These are phyloP conservation scores for Colletotrichum cordylinicola DNA, from an alignment of 2,329 filamentous ascomycete genomes.

Conservation along the genomic window DNA sequence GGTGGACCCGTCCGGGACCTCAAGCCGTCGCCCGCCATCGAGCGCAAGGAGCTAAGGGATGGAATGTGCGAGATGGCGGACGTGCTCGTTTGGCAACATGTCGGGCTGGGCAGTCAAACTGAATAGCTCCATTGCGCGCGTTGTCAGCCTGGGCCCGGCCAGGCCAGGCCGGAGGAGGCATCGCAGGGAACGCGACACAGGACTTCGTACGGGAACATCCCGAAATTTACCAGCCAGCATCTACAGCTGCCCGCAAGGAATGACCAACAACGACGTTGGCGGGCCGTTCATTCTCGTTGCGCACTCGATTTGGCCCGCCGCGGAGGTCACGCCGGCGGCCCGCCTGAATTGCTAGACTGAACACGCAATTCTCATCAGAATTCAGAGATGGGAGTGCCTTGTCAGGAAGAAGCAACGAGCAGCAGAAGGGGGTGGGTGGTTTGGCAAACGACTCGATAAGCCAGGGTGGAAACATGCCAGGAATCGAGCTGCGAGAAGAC, in stretches of 20 bases:
- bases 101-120: background rate
- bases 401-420: conserved; percentile 13
- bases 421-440: background rate
- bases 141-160: conserved; percentile 5
- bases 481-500: background rate
- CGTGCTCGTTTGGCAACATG: background rate
- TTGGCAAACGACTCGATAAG: background rate
- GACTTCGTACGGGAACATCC: background rate
- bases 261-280: background rate
- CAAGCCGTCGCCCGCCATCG: background rate
- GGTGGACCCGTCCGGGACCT: background rate
- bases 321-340: background rate
- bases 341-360: background rate
- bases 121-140: background rate
- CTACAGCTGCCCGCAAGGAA: background rate
- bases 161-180: background rate
- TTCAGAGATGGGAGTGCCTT: conserved; percentile 7
- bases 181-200: conserved; percentile 13
- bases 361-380: background rate
- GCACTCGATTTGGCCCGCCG: conserved; percentile 3
- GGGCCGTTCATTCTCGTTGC: background rate
- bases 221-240: background rate
- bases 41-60: conserved; percentile 10
- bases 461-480: background rate
- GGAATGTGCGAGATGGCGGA: conserved; percentile 3